phyloP scores from a whole-genome alignment of 306 rosid genomes.

The Malus sieversii region DNA sequence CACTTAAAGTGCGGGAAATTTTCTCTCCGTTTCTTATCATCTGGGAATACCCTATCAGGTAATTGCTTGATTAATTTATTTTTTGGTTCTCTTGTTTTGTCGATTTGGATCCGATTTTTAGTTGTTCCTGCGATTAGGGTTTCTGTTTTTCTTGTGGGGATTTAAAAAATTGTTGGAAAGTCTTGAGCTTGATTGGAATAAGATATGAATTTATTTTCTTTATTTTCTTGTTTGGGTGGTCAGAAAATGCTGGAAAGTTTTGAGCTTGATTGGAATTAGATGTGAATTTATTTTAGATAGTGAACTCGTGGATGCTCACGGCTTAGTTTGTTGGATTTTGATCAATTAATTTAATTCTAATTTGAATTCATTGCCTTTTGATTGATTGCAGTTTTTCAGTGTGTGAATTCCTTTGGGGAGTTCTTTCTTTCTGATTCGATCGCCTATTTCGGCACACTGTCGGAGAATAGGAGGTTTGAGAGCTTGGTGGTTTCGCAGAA shows the following conservation, averaged over 20 bases:
- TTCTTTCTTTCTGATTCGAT: background rate
- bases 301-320: background rate
- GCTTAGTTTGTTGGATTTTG: background rate
- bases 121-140: background rate
- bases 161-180: background rate
- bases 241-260: background rate
- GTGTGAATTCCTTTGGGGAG: background rate
- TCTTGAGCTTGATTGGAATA: background rate
- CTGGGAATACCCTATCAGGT: slow-evolving; percentile 11
- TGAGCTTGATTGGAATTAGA: background rate
- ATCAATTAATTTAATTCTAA: background rate
- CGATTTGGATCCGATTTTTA: background rate
- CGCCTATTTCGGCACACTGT: slow-evolving; percentile 10
- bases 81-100: background rate
- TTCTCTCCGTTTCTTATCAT: background rate
- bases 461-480: background rate
- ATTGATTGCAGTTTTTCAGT: background rate
- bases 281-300: background rate
- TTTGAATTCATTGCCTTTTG: background rate
- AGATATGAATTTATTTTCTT: background rate
- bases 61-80: background rate
- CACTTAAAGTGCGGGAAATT: background rate
- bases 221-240: background rate
- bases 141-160: background rate
- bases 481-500: slow-evolving; percentile 15